phyloP scores from a whole-genome alignment of 2,329 filamentous ascomycete species.

The Keithomyces neogunnii region DNA sequence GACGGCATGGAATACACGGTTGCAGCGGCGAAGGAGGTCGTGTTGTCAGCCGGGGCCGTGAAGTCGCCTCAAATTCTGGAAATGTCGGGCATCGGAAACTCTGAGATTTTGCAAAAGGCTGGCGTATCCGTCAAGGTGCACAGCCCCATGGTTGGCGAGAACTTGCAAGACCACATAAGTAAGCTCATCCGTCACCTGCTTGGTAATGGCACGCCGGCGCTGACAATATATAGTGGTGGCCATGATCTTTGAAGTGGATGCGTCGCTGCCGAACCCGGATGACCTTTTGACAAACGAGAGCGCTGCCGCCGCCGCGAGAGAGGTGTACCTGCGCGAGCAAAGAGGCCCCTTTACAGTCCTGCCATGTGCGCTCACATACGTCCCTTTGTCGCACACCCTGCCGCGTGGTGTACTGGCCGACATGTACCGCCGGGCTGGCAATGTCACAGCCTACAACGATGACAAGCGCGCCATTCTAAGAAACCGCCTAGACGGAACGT shows the following conservation, averaged over 20 bases:
- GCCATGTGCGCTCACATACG: constrained; percentile 32
- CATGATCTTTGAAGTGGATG: constrained; percentile 36
- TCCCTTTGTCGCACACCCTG: constrained; percentile 29
- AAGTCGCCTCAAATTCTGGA: constrained; percentile 52
- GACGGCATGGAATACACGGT: constrained; percentile 28
- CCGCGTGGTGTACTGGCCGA: constrained; percentile 13
- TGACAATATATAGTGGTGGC: constrained; percentile 25
- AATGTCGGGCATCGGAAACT: constrained; percentile 49
- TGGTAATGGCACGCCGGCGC: constrained; percentile 6
- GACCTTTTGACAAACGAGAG: constrained; percentile 24
- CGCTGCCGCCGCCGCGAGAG: constrained; percentile 21
- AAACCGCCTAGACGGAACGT: constrained; percentile 22
- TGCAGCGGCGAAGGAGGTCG: constrained; percentile 39
- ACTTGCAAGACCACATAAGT: constrained; percentile 38
- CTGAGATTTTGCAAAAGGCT: constrained; percentile 25
- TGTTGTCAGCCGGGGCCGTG: constrained; percentile 49
- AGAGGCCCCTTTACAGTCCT: constrained; percentile 30
- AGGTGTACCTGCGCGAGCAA: constrained; percentile 21
- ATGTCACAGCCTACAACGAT: constrained; percentile 10
- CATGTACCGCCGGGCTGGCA: constrained; percentile 13
- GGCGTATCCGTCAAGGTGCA: constrained; percentile 29
- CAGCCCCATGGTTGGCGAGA: constrained; percentile 37
- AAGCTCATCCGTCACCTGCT: constrained; percentile 8
- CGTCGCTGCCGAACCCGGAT: constrained; percentile 29
- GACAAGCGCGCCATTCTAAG: constrained; percentile 21